phyloP scores from a whole-genome alignment of 176 grass and related monocot species.

The Canna indica region DNA sequence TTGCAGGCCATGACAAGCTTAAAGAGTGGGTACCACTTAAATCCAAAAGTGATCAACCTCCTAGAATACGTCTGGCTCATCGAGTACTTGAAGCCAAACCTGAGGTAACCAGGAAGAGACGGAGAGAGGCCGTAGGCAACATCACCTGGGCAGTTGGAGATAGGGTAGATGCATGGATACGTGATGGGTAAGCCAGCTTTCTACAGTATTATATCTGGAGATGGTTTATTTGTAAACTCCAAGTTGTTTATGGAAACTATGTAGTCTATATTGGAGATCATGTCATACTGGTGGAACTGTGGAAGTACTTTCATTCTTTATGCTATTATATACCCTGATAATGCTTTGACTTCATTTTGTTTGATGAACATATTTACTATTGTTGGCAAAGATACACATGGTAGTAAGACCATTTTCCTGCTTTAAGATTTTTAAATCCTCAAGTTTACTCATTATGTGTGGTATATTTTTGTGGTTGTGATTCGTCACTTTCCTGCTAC shows the following conservation, averaged over 20 bases:
- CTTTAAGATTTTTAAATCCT: background rate
- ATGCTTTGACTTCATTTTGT: background rate
- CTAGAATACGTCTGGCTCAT: constrained; percentile 57
- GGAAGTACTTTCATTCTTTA: too few relatives aligned
- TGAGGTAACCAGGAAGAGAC: constrained; percentile 75
- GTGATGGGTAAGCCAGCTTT: constrained; percentile 54
- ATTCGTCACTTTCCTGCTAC: too few relatives aligned
- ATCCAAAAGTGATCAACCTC: constrained; percentile 42
- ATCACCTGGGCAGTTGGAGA: constrained; percentile 73
- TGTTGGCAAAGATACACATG: background rate
- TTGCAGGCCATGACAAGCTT: constrained; percentile 42
- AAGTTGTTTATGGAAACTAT: background rate
- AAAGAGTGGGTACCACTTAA: constrained; percentile 58
- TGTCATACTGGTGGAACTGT: too few relatives aligned
- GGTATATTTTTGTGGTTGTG: background rate
- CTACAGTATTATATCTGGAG: background rate
- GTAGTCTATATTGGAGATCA: too few relatives aligned
- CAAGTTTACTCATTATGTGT: background rate
- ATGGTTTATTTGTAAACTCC: background rate
- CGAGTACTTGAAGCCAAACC: constrained; percentile 48
- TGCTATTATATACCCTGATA: background rate
- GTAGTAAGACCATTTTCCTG: background rate
- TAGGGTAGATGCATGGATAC: constrained; percentile 66
- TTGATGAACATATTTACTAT: background rate
- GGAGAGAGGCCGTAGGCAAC: constrained; percentile 53